Conservation (phyloP, 306 rosid genomes). For the Carpinus fangiana region DNA sequence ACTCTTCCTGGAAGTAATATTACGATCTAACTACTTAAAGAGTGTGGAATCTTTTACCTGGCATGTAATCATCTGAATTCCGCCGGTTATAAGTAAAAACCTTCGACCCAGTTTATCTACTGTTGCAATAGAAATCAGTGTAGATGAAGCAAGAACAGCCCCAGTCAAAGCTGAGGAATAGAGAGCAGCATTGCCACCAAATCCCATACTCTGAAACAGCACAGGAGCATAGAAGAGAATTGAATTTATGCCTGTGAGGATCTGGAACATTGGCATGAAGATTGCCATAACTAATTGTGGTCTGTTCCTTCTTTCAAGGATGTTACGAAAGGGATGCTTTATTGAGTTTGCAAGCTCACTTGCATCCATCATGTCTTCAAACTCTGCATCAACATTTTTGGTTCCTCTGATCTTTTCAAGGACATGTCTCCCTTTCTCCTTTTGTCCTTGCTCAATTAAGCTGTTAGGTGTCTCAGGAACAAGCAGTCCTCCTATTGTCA, state of each 20-base stretch:
- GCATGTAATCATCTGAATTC: conserved; percentile 77
- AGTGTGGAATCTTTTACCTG: conserved; percentile 51
- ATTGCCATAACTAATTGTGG: conserved; percentile 88
- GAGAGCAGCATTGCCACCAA: conserved; percentile 71
- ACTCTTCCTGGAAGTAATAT: neutral
- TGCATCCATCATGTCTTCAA: conserved; percentile 79
- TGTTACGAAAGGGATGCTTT: conserved; percentile 73
- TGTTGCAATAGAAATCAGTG: conserved; percentile 73
- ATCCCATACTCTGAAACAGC: conserved; percentile 85
- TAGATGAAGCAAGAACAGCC: conserved; percentile 76
- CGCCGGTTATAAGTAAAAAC: conserved; percentile 76
- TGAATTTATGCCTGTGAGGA: conserved; percentile 87
- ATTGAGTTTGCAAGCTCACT: conserved; percentile 65
- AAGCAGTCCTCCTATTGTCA: conserved; percentile 79
- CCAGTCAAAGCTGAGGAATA: conserved; percentile 91
- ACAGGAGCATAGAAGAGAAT: conserved; percentile 89
- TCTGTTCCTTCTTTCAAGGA: conserved; percentile 59
- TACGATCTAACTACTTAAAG: neutral
- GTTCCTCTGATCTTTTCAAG: conserved; percentile 78
- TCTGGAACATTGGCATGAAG: conserved; percentile 82
- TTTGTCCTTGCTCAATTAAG: conserved; percentile 64
- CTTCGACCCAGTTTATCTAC: conserved; percentile 81
- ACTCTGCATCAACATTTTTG: conserved; percentile 70
- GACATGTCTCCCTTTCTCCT: conserved; percentile 59
- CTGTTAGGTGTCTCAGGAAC: conserved; percentile 96